Percentiles rank a stretch among this genome's conserved stretches.
Evolutionary conservation across 805 yeast species (phyloP).

Genomic region (Candida chilensis): DNA sequence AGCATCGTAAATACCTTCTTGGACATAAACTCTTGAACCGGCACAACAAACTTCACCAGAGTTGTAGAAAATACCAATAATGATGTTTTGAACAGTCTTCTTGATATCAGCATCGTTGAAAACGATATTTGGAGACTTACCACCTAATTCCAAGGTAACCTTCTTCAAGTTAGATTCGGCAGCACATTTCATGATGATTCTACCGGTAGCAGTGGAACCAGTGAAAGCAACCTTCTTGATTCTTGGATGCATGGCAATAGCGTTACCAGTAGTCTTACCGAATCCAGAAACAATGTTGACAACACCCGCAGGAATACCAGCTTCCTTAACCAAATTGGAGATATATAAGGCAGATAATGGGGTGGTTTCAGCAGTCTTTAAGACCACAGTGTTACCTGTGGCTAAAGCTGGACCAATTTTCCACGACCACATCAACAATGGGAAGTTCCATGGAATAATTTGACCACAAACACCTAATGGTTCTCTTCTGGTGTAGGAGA

Average conservation of each 20-base stretch:
- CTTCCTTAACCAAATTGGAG: slow-evolving; percentile 60
- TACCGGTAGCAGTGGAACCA: slow-evolving; percentile 90
- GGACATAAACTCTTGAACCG: slow-evolving; percentile 85
- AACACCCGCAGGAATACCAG: slow-evolving; percentile 90
- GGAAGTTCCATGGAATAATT: slow-evolving; percentile 97
- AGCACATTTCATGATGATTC: slow-evolving; percentile 70
- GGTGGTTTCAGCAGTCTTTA: slow-evolving; percentile 89
- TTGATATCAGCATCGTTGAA: slow-evolving; percentile 80
- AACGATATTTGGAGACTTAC: slow-evolving; percentile 89
- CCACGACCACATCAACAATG: slow-evolving; percentile 90
- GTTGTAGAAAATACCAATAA: slow-evolving; percentile 82
- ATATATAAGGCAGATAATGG: slow-evolving; percentile 81
- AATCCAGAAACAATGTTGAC: slow-evolving; percentile 80
- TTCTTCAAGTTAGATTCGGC: slow-evolving; percentile 78
- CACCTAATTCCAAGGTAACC: slow-evolving; percentile 92
- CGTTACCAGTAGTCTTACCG: slow-evolving; percentile 80
- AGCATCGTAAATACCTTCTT: slow-evolving; percentile 75
- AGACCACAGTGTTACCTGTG: slow-evolving; percentile 80
- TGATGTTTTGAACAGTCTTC: slow-evolving; percentile 65
- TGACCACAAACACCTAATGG: slow-evolving; percentile 95
- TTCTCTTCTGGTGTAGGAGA: slow-evolving; percentile 76
- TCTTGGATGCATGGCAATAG: slow-evolving; percentile 67
- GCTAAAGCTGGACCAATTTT: slow-evolving; percentile 90
- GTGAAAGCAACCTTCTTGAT: slow-evolving; percentile 91
- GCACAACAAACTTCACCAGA: slow-evolving; percentile 97